A percentile compares a stretch with the other conserved stretches of the same genome.
Evolutionary conservation across 116 monocot species (phyloP).

Genomic region (Posidonia oceanica): DNA sequence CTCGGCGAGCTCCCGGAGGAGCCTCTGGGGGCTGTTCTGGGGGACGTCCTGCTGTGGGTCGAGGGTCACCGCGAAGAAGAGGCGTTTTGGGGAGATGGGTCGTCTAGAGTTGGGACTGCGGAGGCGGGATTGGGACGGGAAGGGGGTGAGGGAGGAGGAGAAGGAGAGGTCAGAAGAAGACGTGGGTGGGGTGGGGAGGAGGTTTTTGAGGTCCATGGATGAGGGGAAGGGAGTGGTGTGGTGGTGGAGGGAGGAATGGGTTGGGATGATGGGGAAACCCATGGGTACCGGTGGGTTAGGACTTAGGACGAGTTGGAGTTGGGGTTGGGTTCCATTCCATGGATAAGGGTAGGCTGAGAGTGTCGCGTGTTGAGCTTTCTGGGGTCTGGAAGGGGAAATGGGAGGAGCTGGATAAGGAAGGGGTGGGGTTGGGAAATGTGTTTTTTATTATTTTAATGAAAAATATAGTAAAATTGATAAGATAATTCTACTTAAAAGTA

Average conservation of each 20-base stretch:
- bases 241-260: neutral
- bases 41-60: slow-evolving; percentile 20
- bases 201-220: slow-evolving; percentile 9
- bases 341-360: too few species aligned
- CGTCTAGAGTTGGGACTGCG: slow-evolving; percentile 6
- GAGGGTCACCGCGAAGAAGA: slow-evolving; percentile 28
- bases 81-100: slow-evolving; percentile 4
- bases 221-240: neutral
- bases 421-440: too few species aligned
- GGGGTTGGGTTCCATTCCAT: neutral
- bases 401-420: too few species aligned
- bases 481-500: too few species aligned
- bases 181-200: slow-evolving; percentile 6
- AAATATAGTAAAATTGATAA: too few species aligned
- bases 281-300: neutral
- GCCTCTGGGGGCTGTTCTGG: slow-evolving; percentile 65
- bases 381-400: too few species aligned
- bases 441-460: too few species aligned
- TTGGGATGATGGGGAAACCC: neutral
- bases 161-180: slow-evolving; percentile 19
- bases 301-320: neutral
- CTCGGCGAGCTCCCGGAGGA: slow-evolving; percentile 86
- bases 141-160: slow-evolving; percentile 30
- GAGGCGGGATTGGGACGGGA: slow-evolving; percentile 13
- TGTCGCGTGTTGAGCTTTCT: too few species aligned